Percentiles rank a stretch among this genome's conserved stretches.
phyloP scores from a whole-genome alignment of 2,329 filamentous ascomycete genomes.

The Parastagonospora nodorum region DNA sequence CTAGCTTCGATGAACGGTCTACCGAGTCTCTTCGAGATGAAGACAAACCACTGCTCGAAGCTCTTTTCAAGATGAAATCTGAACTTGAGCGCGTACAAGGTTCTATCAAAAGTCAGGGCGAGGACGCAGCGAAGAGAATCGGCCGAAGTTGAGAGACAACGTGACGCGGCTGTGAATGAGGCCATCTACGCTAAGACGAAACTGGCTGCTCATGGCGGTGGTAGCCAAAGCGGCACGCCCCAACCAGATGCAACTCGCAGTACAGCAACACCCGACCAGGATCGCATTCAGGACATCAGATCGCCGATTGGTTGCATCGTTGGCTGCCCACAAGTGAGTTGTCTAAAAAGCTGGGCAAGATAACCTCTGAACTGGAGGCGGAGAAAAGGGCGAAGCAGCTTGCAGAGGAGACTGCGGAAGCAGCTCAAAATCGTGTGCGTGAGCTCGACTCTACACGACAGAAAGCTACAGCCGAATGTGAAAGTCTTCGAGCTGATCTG shows the following conservation, averaged over 20 bases:
- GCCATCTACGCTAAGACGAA: slow-evolving; percentile 95
- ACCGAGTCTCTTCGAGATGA: slow-evolving; percentile 87
- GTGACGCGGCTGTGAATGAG: slow-evolving; percentile 92
- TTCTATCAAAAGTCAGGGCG: slow-evolving; percentile 86
- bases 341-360: slow-evolving; percentile 73
- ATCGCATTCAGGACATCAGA: slow-evolving; percentile 76
- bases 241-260: slow-evolving; percentile 60
- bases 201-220: slow-evolving; percentile 75
- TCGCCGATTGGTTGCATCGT: slow-evolving; percentile 78
- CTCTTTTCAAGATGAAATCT: slow-evolving; percentile 85
- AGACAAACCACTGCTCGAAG: slow-evolving; percentile 89
- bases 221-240: slow-evolving; percentile 66
- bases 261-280: slow-evolving; percentile 65
- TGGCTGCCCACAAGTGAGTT: slow-evolving; percentile 81
- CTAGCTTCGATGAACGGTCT: slow-evolving; percentile 75
- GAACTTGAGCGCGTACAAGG: slow-evolving; percentile 89
- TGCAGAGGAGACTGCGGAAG: slow-evolving; percentile 84
- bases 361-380: slow-evolving; percentile 73
- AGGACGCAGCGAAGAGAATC: slow-evolving; percentile 83
- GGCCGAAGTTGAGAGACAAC: slow-evolving; percentile 93
- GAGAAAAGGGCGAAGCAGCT: slow-evolving; percentile 81
- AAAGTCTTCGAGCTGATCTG: slow-evolving; percentile 82
- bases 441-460: slow-evolving; percentile 86
- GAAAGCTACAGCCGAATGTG: slow-evolving; percentile 80
- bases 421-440: slow-evolving; percentile 79